Evolutionary conservation across 108 stramenopile genomes (phyloP).

Genomic region (Fistulifera pelliculosa): DNA sequence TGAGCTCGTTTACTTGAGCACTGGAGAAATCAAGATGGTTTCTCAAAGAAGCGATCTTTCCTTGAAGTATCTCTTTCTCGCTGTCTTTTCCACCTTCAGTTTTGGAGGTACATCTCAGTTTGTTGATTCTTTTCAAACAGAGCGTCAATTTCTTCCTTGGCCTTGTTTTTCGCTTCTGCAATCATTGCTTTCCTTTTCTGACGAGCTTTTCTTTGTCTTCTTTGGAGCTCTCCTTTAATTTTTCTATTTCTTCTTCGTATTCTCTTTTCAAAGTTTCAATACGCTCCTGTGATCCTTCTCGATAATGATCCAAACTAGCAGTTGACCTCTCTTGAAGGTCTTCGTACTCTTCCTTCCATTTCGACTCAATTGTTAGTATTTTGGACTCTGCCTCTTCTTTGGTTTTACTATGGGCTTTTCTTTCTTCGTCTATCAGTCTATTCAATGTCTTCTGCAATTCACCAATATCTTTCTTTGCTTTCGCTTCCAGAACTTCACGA

Average conservation of each 20-base stretch:
- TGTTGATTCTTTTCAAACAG: conserved; percentile 29
- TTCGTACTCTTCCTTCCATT: conserved; percentile 1
- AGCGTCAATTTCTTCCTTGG: conserved; percentile 32
- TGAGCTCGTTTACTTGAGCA: conserved; percentile 29
- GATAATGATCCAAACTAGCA: not conserved
- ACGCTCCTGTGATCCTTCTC: not conserved
- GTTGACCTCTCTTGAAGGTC: conserved; percentile 2
- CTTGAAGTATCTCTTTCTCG: conserved; percentile 30
- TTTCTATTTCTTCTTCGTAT: conserved; percentile 9
- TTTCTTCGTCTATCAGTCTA: conserved; percentile 40
- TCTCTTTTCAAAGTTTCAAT: conserved; percentile 1
- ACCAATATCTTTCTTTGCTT: conserved; percentile 27
- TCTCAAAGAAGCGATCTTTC: conserved; percentile 53
- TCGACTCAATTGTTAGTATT: not conserved
- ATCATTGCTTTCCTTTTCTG: conserved; percentile 54
- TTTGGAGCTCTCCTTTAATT: conserved; percentile 2
- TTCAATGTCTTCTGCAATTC: conserved; percentile 40
- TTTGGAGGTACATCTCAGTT: conserved; percentile 27
- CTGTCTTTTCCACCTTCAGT: conserved; percentile 32
- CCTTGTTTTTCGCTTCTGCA: conserved; percentile 35
- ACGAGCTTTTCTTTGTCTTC: conserved; percentile 30
- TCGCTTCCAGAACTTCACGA: conserved; percentile 20
- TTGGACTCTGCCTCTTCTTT: conserved; percentile 16
- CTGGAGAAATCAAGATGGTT: conserved; percentile 48
- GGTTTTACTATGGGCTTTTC: conserved; percentile 15